Conservation (phyloP, 495 filamentous ascomycete genomes). For the Cercophora sp. region DNA sequence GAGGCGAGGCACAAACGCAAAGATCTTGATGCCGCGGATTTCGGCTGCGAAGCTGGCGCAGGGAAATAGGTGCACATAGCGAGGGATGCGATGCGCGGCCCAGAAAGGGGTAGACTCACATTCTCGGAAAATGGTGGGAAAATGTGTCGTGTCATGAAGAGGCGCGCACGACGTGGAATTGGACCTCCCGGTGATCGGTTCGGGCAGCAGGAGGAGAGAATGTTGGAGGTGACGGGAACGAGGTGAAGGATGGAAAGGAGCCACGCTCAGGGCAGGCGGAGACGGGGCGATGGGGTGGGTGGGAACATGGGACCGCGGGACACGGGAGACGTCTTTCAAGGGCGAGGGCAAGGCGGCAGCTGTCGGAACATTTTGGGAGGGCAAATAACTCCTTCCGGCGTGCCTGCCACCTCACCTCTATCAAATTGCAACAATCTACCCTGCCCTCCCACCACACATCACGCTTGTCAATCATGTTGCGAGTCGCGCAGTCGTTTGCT, state of each 20-base stretch:
- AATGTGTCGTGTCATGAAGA: no score
- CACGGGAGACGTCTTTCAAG: conserved; percentile 29
- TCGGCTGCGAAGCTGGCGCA: not conserved
- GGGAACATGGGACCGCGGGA: conserved; percentile 27
- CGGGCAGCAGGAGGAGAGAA: conserved; percentile 8
- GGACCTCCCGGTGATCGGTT: not conserved
- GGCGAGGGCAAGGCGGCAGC: conserved; percentile 29
- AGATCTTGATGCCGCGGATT: not conserved
- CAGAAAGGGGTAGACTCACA: not conserved
- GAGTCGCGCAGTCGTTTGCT: no score
- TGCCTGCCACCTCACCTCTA: conserved; percentile 13
- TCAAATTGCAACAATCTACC: no score
- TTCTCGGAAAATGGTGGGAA: not conserved
- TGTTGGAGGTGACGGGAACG: conserved; percentile 9
- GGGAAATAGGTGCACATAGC: not conserved
- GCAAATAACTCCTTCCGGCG: conserved; percentile 18
- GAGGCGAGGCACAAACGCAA: not conserved
- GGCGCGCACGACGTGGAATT: conserved; percentile 11
- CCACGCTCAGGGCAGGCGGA: conserved; percentile 15
- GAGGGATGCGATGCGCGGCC: not conserved
- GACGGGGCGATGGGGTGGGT: conserved; percentile 21
- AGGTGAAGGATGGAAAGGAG: conserved; percentile 17
- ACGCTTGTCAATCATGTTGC: no score
- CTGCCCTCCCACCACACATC: no score
- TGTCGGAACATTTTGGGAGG: conserved; percentile 28